These are phyloP conservation scores for Aspergillus heteromorphus DNA, from an alignment of 495 filamentous ascomycete genomes.

Conservation along the genomic window DNA sequence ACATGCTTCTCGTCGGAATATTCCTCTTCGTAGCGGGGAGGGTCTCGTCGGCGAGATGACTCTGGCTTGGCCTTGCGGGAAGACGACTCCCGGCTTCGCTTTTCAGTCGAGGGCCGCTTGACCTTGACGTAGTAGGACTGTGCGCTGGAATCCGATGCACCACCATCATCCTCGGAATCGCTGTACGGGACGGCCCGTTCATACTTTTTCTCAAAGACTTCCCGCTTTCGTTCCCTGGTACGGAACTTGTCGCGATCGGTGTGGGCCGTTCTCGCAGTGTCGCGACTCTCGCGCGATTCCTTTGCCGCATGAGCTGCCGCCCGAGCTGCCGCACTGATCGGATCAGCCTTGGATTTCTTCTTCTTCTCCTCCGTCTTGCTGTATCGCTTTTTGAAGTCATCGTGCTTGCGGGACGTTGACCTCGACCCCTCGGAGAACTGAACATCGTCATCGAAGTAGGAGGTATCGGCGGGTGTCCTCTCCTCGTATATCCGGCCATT, in stretches of 20 bases:
- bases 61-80: constrained; percentile 11
- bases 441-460: constrained; percentile 35
- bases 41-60: constrained; percentile 17
- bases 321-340: constrained; percentile 10
- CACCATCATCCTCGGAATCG: constrained; percentile 31
- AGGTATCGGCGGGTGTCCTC: constrained; percentile 32
- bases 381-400: constrained; percentile 37
- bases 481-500: constrained; percentile 44
- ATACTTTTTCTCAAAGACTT: constrained; percentile 47
- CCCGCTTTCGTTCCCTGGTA: constrained; percentile 48
- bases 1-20: constrained; percentile 28
- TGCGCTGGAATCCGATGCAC: constrained; percentile 26
- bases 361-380: constrained; percentile 30
- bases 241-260: constrained; percentile 38
- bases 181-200: constrained; percentile 22
- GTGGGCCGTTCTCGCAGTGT: constrained; percentile 26
- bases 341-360: constrained; percentile 29
- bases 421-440: constrained; percentile 33
- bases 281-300: constrained; percentile 22
- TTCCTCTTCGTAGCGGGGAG: constrained; percentile 20
- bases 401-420: constrained; percentile 36
- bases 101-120: constrained; percentile 14
- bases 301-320: constrained; percentile 18
- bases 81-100: constrained; percentile 7
- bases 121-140: constrained; percentile 18